Conservation (phyloP, 163 green algal species). For the Scenedesmus sp. region DNA sequence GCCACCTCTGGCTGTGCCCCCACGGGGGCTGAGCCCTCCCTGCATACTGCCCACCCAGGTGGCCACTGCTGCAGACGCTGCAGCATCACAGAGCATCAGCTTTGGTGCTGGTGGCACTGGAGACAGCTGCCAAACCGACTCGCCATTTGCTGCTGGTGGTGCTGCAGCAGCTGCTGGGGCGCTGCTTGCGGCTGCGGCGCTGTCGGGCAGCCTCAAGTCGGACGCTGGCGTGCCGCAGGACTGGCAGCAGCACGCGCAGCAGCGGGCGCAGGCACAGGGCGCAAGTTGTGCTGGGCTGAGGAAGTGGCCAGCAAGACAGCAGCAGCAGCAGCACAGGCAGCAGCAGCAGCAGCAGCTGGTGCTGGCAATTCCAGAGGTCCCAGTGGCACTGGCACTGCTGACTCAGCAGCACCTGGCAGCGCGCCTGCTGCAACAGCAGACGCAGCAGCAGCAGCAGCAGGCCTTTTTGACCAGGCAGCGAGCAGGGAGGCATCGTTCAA, state of each 20-base stretch:
- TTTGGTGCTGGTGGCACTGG: background rate
- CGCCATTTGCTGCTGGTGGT: background rate
- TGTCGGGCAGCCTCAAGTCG: background rate
- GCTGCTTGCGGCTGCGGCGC: background rate
- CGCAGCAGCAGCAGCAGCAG: background rate
- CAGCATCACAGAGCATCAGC: background rate
- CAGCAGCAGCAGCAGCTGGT: background rate
- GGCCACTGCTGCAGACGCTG: background rate
- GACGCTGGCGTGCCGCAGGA: background rate
- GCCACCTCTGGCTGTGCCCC: background rate
- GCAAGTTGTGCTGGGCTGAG: background rate
- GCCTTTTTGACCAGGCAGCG: background rate
- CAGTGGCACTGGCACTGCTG: conserved; percentile 13
- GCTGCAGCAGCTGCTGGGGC: background rate
- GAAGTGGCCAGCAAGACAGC: background rate
- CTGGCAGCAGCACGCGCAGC: conserved; percentile 20
- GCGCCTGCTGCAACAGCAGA: background rate
- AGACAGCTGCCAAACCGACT: background rate
- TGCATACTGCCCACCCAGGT: background rate
- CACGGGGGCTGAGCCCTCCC: background rate
- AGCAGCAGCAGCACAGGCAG: background rate
- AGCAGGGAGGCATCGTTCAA: conserved; percentile 15
- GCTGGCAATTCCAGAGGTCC: background rate
- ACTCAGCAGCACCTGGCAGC: background rate
- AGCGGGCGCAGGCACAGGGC: background rate